Evolutionary conservation across 176 grass and related monocot species (phyloP).

Genomic region (Pharus latifolius): DNA sequence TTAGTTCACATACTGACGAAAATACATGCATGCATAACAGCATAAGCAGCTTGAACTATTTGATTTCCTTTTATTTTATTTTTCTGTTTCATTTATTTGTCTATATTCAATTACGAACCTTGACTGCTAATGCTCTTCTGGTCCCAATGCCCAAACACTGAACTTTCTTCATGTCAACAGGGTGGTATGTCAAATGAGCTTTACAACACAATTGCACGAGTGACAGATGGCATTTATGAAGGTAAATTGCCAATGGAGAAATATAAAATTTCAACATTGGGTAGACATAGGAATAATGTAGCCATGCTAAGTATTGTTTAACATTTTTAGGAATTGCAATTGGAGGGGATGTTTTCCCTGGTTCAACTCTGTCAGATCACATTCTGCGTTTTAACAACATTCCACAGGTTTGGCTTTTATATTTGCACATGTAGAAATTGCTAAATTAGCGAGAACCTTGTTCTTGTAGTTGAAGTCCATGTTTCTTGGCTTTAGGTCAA

Average conservation of each 20-base stretch:
- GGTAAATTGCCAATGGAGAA: conserved; percentile 32
- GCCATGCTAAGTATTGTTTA: not conserved
- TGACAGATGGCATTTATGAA: conserved; percentile 99
- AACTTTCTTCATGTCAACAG: conserved; percentile 37
- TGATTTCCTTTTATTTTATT: not conserved
- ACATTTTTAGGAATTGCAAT: conserved; percentile 80
- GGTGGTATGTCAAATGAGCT: conserved; percentile 99
- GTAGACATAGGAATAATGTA: not conserved
- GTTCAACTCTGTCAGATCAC: conserved; percentile 96
- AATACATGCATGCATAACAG: not conserved
- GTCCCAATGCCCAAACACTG: not conserved
- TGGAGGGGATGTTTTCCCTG: conserved; percentile 98
- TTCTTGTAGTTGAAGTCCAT: not conserved
- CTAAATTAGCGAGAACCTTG: not conserved
- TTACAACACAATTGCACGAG: conserved; percentile 95
- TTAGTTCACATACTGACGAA: no score
- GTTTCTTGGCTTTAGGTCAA: conserved; percentile 59
- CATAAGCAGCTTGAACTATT: not conserved
- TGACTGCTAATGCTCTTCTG: not conserved
- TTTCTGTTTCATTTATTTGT: not conserved
- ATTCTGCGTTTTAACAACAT: conserved; percentile 97
- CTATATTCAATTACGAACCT: not conserved
- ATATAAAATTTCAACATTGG: not conserved
- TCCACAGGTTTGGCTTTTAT: conserved; percentile 60
- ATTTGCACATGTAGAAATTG: not conserved